Evolutionary conservation across 192 early-diverging fungal genomes (phyloP).

Genomic region (Pilobolus umbonatus): DNA sequence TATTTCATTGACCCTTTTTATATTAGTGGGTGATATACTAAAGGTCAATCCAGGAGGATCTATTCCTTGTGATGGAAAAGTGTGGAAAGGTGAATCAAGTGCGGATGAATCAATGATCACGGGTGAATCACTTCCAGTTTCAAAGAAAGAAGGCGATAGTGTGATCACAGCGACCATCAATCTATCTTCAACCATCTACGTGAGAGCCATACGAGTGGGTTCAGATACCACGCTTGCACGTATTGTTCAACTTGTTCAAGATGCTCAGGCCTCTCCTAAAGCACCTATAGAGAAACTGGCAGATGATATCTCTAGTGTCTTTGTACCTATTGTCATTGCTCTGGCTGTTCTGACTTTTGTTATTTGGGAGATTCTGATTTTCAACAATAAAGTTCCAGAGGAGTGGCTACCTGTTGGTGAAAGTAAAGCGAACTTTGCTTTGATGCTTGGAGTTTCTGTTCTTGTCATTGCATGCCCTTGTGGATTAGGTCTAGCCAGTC

Average conservation of each 20-base stretch:
- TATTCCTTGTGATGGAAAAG: conserved; percentile 71
- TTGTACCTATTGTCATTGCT: conserved; percentile 60
- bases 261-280: conserved; percentile 56
- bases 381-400: conserved; percentile 27
- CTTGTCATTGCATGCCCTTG: conserved; percentile 73
- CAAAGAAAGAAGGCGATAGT: conserved; percentile 46
- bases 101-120: conserved; percentile 82
- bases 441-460: conserved; percentile 55
- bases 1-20: not conserved
- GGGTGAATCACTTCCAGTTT: conserved; percentile 69
- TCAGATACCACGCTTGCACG: conserved; percentile 56
- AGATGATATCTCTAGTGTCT: conserved; percentile 55
- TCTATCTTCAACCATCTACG: conserved; percentile 44
- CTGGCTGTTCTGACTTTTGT: conserved; percentile 54
- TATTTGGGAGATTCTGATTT: conserved; percentile 45
- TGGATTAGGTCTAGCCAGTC: conserved; percentile 63
- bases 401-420: conserved; percentile 42
- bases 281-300: conserved; percentile 65
- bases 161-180: conserved; percentile 68
- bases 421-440: conserved; percentile 43
- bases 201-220: conserved; percentile 62
- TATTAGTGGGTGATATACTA: conserved; percentile 68
- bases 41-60: conserved; percentile 61
- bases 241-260: conserved; percentile 61
- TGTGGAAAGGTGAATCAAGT: conserved; percentile 48